Base-by-base conservation (phyloP, 2,329 filamentous ascomycete genomes). In the Microdochium nivale region DNA sequence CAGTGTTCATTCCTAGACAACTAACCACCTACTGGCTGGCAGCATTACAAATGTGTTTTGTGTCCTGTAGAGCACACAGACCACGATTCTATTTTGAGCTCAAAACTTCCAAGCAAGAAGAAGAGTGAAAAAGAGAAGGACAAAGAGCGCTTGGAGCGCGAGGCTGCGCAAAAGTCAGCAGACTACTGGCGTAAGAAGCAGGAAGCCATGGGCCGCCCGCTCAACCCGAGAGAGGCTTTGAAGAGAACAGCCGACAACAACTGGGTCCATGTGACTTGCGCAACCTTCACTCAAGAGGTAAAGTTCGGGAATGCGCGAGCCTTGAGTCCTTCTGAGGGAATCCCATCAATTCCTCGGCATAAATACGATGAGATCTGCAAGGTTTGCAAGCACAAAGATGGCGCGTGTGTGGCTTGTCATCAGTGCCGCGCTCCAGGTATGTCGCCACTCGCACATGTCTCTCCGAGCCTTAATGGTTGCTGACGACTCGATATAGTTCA, bases 221-320 rank as follows among this genome's bases (percentile, higher is more conserved):
- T 86, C 33, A 81, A 89, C 57, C 94, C 94, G 25, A 83, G 94
- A 48, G 94, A 97, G 65, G 87, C 94, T 3, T 74, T 99, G 56
- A 99, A 99, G 71, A 83, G 89, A 48, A 99, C 94, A 0, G 88
- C 87, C 3, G 90, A 95, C 65, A 97, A 97, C 70, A 97, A 97
- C 63, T 99, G 94, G 94, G 89, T 96, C 16, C 94, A 99, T 65
- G 90, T 97, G 25, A 86, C 87, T 35, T 99, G 94, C 64, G 91
- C 94, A 1, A 76, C 96, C 19, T 97, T 89, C 84, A 91, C 87
- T 11, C 84, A 90, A 0, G 94, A 99, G 68, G 86, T 96, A 61
- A 94, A 91, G 63, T 99, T 96, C 67, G 91, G 88, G 55, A 88
- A 88, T 60, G 87, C 90, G 19, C 84, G 85, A 61, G 83, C 87